Conservation (phyloP, 306 rosid species). For the Aeschynomene evenia region DNA sequence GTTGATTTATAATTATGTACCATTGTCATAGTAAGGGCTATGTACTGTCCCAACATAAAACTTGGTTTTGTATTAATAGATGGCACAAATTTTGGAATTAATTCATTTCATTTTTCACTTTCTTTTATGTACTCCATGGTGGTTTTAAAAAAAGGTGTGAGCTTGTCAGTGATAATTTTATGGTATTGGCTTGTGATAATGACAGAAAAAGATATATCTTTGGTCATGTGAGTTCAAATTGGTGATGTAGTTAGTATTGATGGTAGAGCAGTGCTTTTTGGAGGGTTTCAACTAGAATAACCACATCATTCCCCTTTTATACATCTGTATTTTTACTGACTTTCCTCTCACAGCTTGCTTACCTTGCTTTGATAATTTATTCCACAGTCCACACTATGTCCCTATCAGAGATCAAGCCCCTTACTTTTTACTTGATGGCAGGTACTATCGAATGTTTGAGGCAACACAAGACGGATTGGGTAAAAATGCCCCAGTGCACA, state of each 20-base stretch:
- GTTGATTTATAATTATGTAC: background rate
- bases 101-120: constrained; percentile 15
- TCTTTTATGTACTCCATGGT: constrained; percentile 3
- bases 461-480: constrained; percentile 96
- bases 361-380: constrained; percentile 16
- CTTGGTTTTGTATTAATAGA: background rate
- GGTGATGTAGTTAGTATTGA: constrained; percentile 19
- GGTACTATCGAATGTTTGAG: constrained; percentile 99
- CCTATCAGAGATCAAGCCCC: background rate
- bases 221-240: background rate
- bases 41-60: background rate
- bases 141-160: background rate
- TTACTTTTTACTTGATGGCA: constrained; percentile 35
- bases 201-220: background rate
- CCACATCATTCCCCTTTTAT: background rate
- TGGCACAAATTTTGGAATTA: constrained; percentile 4
- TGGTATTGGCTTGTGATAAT: constrained; percentile 17
- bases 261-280: background rate
- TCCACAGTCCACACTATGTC: background rate
- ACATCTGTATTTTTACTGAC: background rate
- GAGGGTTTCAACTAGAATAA: constrained; percentile 11
- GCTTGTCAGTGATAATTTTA: background rate
- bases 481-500: constrained; percentile 90
- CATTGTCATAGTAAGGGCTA: background rate
- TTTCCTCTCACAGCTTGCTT: background rate